A percentile compares a stretch with the other conserved stretches of the same genome.
Conservation (phyloP, 768 basidiomycete species). For the Collybia sordida region DNA sequence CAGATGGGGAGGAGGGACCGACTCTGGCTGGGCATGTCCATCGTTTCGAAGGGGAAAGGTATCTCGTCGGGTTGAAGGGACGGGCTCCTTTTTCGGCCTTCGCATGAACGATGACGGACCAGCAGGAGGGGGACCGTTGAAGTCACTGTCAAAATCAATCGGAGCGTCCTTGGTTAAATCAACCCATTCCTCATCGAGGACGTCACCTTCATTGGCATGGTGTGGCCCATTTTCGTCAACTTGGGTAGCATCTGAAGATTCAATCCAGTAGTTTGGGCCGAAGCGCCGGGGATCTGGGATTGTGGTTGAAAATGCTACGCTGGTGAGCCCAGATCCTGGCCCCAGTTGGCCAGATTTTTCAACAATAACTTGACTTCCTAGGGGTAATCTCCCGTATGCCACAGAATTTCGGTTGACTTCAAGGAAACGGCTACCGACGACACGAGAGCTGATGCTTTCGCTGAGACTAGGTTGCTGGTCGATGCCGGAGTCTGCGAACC, state of each 20-base stretch:
- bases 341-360: slow-evolving; percentile 52
- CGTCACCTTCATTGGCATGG: slow-evolving; percentile 19
- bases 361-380: slow-evolving; percentile 56
- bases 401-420: slow-evolving; percentile 66
- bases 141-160: slow-evolving; percentile 35
- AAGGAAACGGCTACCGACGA: slow-evolving; percentile 69
- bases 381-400: slow-evolving; percentile 55
- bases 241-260: slow-evolving; percentile 28
- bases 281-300: slow-evolving; percentile 54
- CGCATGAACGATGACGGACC: slow-evolving; percentile 37
- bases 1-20: slow-evolving; percentile 62
- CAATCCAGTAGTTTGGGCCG: slow-evolving; percentile 52
- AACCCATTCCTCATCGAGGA: slow-evolving; percentile 55
- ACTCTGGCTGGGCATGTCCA: slow-evolving; percentile 26
- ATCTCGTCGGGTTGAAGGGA: slow-evolving; percentile 45
- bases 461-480: slow-evolving; percentile 46
- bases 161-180: slow-evolving; percentile 50
- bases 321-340: slow-evolving; percentile 28
- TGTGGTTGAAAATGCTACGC: slow-evolving; percentile 30
- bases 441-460: slow-evolving; percentile 60
- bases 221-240: slow-evolving; percentile 37
- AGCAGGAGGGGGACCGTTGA: slow-evolving; percentile 34
- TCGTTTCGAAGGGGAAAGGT: slow-evolving; percentile 60
- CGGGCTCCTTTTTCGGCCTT: slow-evolving; percentile 32
- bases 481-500: slow-evolving; percentile 45